Base-by-base conservation (phyloP, 305 asterid genomes). In the Fraxinus nigra region DNA sequence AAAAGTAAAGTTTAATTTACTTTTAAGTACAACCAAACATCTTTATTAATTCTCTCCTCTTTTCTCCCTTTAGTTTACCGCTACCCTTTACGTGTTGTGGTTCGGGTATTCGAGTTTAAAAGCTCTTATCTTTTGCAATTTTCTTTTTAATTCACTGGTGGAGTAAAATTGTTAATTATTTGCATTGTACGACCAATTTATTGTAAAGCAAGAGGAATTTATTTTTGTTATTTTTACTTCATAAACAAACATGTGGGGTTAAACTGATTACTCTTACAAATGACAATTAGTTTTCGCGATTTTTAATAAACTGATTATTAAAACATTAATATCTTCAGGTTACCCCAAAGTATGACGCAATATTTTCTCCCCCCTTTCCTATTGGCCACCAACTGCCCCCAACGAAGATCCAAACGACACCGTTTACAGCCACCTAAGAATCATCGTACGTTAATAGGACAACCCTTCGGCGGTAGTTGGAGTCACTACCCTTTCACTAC, bases 401-500 rank as follows among this genome's bases (percentile, higher is more conserved):
- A 11, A 28, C 37, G n/a, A 67, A 28, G 35, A 26, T 16, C 5
- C 35, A 10, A 82, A 82, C 84, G 87, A 73, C 86, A 70, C 34
- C 88, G 88, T 87, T 22, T 32, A 4, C 6, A 20, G 5, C 34
- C 76, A 35, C 87, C 75, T 85, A 82, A 88, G 35, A 63, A 82
- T 72, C 79, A 76, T 83, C 83, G 87, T 69, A 0, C 1, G 13
- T 72, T 9, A 32, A 35, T 18, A 46, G 74, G 87, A 78, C 88
- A 81, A 54, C 89, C 85, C 73, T 88, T 88, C 85, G 85, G 33
- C 46, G 76, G 78, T 54, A 61, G 85, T 77, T 86, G 72, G 83
- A 40, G 89, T 46, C 85, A 38, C 82, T 81, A 70, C 85, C 90
- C 89, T 32, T 86, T 89, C 87, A 72, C 84, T 65, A 76, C 87